Evolutionary conservation across 176 grass and related monocot genomes (phyloP).

Genomic region (Juncus effusus): DNA sequence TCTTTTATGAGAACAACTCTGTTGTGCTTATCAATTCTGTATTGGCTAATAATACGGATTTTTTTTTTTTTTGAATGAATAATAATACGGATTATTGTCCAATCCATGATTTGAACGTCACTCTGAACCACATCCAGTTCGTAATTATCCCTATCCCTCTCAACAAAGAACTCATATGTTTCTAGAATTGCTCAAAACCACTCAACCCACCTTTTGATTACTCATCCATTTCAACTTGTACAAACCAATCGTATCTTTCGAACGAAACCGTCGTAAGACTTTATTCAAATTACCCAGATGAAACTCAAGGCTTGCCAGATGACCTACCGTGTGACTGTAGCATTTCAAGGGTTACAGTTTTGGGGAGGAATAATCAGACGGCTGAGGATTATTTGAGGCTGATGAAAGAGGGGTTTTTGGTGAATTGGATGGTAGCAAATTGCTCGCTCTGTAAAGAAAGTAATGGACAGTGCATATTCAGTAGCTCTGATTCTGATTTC

Average conservation of each 20-base stretch:
- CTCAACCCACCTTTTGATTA: background rate
- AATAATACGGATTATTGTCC: background rate
- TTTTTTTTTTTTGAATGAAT: too few relatives aligned
- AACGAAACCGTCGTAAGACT: constrained; percentile 4
- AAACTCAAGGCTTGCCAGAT: background rate
- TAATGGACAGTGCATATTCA: constrained; percentile 18
- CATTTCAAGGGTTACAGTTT: constrained; percentile 32
- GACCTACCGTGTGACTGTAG: constrained; percentile 17
- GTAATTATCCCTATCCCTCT: constrained; percentile 1
- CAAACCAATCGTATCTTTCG: accelerated
- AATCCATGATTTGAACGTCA: background rate
- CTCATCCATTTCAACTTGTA: background rate
- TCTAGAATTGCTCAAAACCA: constrained; percentile 17
- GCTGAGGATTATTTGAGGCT: constrained; percentile 25
- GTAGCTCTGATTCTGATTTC: background rate
- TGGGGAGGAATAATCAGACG: constrained; percentile 7
- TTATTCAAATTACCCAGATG: constrained; percentile 1
- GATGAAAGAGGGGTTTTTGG: constrained; percentile 41
- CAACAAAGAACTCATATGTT: constrained; percentile 42
- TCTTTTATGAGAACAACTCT: constrained; percentile 31
- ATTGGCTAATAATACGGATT: too few relatives aligned
- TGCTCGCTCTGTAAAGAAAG: background rate
- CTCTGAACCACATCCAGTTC: constrained; percentile 28
- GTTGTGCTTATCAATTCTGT: background rate
- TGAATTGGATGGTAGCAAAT: background rate